These are phyloP conservation scores for Pichia norvegensis DNA, from an alignment of 1,139 yeast species.

Conservation along the genomic window DNA sequence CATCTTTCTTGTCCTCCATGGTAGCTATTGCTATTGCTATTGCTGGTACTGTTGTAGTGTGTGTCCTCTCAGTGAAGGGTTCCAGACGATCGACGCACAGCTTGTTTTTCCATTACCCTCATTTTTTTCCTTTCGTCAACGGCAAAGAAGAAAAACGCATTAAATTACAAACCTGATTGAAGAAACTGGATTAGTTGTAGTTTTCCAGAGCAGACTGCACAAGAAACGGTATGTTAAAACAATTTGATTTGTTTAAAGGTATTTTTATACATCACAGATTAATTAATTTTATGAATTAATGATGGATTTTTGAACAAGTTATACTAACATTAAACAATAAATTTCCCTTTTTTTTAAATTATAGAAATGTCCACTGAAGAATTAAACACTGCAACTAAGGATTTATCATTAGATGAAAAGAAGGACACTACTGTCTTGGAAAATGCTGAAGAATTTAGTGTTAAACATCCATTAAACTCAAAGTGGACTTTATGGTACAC, in stretches of 20 bases:
- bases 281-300: too few relatives aligned
- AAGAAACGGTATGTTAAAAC: not conserved
- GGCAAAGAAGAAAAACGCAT: not conserved
- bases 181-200: too few relatives aligned
- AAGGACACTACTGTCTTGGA: constrained; percentile 50
- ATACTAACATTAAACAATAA: not conserved
- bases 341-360: not conserved
- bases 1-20: not conserved
- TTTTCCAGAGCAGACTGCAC: not conserved
- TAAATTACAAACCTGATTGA: too few relatives aligned
- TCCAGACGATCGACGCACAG: not conserved
- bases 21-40: not conserved
- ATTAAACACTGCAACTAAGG: constrained; percentile 47
- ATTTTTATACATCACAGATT: too few relatives aligned
- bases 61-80: too few relatives aligned
- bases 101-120: not conserved
- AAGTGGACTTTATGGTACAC: constrained; percentile 98
- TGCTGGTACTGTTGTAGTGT: not conserved
- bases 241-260: too few relatives aligned
- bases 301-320: not conserved
- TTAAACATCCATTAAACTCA: constrained; percentile 85
- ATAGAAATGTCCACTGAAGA: constrained; percentile 38
- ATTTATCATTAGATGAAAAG: constrained; percentile 38
- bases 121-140: not conserved
- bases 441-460: constrained; percentile 61